These are phyloP conservation scores for Colletotrichum liaoningense DNA, from an alignment of 2,329 filamentous ascomycete species.

Conservation along the genomic window DNA sequence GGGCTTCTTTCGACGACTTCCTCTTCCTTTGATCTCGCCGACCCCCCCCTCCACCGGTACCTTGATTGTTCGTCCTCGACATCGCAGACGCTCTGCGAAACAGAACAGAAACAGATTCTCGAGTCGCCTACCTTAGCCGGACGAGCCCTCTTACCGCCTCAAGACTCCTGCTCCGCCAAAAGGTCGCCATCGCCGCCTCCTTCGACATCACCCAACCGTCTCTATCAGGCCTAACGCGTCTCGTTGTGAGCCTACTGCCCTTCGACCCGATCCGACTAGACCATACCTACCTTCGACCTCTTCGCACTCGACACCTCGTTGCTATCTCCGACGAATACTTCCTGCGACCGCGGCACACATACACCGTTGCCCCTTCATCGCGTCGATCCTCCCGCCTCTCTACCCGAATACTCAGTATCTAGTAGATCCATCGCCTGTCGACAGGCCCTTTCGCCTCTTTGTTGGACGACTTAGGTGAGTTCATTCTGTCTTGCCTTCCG, in stretches of 20 bases:
- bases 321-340: slow-evolving; percentile 11
- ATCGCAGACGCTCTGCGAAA: slow-evolving; percentile 29
- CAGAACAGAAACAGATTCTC: slow-evolving; percentile 27
- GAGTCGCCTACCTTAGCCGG: slow-evolving; percentile 5
- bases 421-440: slow-evolving; percentile 17
- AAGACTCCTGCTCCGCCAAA: neutral
- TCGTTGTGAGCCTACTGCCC: neutral
- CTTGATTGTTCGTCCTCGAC: neutral
- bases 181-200: slow-evolving; percentile 20
- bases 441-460: neutral
- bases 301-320: neutral
- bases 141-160: slow-evolving; percentile 8
- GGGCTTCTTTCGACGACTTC: slow-evolving; percentile 1
- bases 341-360: neutral
- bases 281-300: slow-evolving; percentile 1
- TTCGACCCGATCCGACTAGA: slow-evolving; percentile 6
- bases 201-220: neutral
- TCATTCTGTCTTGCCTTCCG: neutral
- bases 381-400: slow-evolving; percentile 1
- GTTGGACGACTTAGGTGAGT: slow-evolving; percentile 31
- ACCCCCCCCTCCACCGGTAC: neutral
- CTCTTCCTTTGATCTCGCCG: neutral
- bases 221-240: slow-evolving; percentile 16
- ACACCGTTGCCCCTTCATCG: slow-evolving; percentile 10
- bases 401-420: neutral